Conservation (phyloP, 352 stramenopile species). For the Phytophthora cajani region DNA sequence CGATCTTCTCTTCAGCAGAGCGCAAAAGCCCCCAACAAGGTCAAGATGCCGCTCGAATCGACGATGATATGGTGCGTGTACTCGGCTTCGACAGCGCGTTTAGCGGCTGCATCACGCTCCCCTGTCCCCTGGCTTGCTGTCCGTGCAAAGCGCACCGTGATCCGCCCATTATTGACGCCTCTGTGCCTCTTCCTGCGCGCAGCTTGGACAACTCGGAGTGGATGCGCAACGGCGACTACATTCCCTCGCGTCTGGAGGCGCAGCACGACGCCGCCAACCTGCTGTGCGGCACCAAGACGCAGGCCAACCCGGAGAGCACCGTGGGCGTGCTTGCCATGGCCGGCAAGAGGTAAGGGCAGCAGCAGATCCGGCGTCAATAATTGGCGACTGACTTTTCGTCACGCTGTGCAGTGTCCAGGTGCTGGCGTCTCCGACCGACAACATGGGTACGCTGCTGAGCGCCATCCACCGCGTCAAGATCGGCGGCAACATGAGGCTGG, state of each 20-base stretch:
- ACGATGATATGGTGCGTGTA: conserved; percentile 86
- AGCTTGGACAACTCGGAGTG: conserved; percentile 98
- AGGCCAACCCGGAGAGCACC: conserved; percentile 98
- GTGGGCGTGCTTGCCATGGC: conserved; percentile 97
- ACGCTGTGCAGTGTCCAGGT: conserved; percentile 85
- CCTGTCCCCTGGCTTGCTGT: not conserved
- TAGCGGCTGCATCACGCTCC: not conserved
- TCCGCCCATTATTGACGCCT: conserved; percentile 11
- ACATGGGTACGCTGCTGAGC: conserved; percentile 97
- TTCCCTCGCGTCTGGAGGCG: conserved; percentile 97
- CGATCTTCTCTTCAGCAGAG: conserved; percentile 40
- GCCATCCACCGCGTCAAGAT: conserved; percentile 94
- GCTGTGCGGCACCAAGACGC: conserved; percentile 96
- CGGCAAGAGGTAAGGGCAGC: conserved; percentile 69
- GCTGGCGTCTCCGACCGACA: conserved; percentile 96
- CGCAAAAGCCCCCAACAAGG: conserved; percentile 26
- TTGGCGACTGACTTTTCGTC: not conserved
- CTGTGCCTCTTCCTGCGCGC: conserved; percentile 8
- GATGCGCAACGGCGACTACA: conserved; percentile 99
- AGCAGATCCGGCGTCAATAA: not conserved
- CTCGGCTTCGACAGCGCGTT: not conserved
- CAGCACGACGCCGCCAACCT: conserved; percentile 98
- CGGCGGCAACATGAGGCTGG: conserved; percentile 92
- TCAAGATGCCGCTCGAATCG: conserved; percentile 85
- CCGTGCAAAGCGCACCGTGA: conserved; percentile 3